Evolutionary conservation across 495 filamentous ascomycete genomes (phyloP), one percentile per base, ranked within the genome.

Genomic region (Neurospora sp.): DNA sequence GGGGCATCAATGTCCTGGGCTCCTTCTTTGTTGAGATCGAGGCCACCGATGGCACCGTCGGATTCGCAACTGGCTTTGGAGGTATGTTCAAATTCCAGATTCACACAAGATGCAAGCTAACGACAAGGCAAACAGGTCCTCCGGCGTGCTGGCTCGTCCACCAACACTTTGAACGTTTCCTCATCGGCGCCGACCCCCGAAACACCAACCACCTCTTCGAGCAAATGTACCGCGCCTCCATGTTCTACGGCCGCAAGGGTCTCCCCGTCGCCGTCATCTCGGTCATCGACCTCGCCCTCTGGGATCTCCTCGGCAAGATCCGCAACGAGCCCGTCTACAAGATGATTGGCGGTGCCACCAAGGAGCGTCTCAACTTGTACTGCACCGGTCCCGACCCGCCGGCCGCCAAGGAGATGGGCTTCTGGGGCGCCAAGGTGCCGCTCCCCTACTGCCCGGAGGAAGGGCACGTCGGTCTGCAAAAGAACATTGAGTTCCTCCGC

Each of bases 161-260:
- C 73, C 91, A 96, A 80, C 94, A 97, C 81, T 96, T 97, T 79
- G 89, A 94, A 81, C 88, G 94, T 69, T 97, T 97, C 85, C 83
- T 97, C 74, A 89, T 96, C 75, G 94, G 94, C 59, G 89, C 91
- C 71, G 94, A 97, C 80, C 94, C 94, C 1, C 89, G 94, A 68
- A 91, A 97, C 77, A 94, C 91, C 70, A 97, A 95, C 79, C 87
- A 91, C 74, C 84, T 97, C 5, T 97, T 96, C 80, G 94, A 97
- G 81, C 93, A 96, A 81, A 97, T 97, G 94, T 97, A 97, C 84
- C 90, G 93, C 40, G 93, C 88, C 12, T 94, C 93, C 44, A 95
- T 96, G 91, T 97, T 96, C 86, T 97, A 97, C 79, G 94, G 94
- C 68, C 89, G 94, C 73, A 97, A 97, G 81, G 94, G 94, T 22